Evolutionary conservation across 768 basidiomycete genomes (phyloP).

Genomic region (Sporobolomyces pararoseus): DNA sequence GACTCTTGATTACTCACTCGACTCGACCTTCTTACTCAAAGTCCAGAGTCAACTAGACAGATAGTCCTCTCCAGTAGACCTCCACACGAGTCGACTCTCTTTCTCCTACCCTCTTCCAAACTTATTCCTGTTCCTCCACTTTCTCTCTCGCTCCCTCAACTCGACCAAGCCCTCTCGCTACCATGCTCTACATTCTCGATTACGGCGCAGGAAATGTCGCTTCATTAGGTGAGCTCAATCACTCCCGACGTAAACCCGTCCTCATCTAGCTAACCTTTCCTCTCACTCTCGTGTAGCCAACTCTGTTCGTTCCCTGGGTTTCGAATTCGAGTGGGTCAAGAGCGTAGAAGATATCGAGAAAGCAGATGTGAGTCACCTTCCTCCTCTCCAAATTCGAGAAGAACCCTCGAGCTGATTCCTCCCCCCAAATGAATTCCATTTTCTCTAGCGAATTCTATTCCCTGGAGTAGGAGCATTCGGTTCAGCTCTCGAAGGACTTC

Average conservation of each 20-base stretch:
- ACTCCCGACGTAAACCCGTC: neutral
- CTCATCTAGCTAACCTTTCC: neutral
- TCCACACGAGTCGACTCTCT: neutral
- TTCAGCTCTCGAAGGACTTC: slow-evolving; percentile 74
- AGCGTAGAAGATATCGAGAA: slow-evolving; percentile 73
- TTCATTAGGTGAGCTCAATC: slow-evolving; percentile 33
- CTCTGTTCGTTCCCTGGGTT: slow-evolving; percentile 61
- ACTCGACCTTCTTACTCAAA: no score
- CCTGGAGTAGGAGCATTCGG: slow-evolving; percentile 95
- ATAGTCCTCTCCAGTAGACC: neutral
- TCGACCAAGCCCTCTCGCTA: neutral
- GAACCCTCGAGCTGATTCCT: neutral
- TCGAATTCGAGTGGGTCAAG: slow-evolving; percentile 83
- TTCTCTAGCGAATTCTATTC: slow-evolving; percentile 82
- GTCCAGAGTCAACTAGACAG: neutral
- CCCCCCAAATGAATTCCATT: neutral
- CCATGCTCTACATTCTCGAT: slow-evolving; percentile 37
- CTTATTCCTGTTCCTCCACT: neutral
- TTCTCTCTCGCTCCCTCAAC: neutral
- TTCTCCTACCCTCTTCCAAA: neutral
- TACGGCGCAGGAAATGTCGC: slow-evolving; percentile 42
- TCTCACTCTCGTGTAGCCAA: slow-evolving; percentile 24
- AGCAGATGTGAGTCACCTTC: slow-evolving; percentile 68
- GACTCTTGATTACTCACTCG: no score
- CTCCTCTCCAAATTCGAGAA: neutral